A percentile compares a stretch with the other conserved stretches of the same genome.
Conservation (phyloP, 371 early-diverging fungal genomes). For the Rhizopus arrhizus region DNA sequence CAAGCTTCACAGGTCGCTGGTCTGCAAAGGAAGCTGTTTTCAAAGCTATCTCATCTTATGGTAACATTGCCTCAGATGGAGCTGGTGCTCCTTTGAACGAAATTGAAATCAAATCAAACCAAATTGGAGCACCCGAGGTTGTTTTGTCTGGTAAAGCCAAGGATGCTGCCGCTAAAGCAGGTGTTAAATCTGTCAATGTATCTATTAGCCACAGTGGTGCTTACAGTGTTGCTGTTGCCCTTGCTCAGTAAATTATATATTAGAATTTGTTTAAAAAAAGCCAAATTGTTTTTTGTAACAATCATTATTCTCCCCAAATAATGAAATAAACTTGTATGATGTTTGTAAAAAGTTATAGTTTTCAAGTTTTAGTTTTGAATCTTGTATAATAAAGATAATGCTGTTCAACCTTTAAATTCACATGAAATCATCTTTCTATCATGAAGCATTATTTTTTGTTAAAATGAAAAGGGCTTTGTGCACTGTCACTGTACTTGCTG, state of each 20-base stretch:
- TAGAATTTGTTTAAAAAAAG: neutral
- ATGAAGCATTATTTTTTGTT: too few species aligned
- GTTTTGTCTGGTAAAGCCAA: constrained; percentile 86
- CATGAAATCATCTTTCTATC: too few species aligned
- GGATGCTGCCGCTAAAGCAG: constrained; percentile 69
- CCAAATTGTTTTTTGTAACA: too few species aligned
- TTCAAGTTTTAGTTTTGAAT: too few species aligned
- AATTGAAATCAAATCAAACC: constrained; percentile 78
- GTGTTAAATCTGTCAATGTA: constrained; percentile 79
- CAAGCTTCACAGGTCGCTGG: constrained; percentile 94
- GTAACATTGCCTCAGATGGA: constrained; percentile 77
- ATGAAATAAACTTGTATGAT: too few species aligned
- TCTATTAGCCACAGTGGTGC: constrained; percentile 93
- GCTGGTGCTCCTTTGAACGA: constrained; percentile 88
- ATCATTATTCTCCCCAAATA: too few species aligned
- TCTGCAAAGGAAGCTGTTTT: constrained; percentile 96
- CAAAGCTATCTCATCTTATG: constrained; percentile 85
- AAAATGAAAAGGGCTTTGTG: too few species aligned
- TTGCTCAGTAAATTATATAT: constrained; percentile 44
- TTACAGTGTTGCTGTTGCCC: constrained; percentile 89
- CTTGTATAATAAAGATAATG: too few species aligned
- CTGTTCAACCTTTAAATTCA: too few species aligned
- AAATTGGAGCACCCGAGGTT: constrained; percentile 87
- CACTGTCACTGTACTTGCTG: too few species aligned
- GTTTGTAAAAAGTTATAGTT: too few species aligned